Conservation (phyloP, 2,329 filamentous ascomycete genomes). For the Lasiodiplodia sp. region DNA sequence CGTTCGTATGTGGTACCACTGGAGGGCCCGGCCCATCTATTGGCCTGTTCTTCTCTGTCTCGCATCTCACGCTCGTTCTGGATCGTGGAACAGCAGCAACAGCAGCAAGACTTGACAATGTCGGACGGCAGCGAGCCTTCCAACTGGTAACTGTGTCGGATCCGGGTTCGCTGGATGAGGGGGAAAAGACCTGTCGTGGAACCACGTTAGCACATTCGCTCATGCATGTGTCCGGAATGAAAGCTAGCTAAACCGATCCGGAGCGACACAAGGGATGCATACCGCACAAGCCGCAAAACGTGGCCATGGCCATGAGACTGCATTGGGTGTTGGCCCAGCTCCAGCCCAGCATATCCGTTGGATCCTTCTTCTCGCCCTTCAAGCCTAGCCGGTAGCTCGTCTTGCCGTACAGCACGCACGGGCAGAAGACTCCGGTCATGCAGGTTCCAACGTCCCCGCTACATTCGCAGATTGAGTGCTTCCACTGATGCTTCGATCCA, state of each 20-base stretch:
- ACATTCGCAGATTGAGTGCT: slow-evolving; percentile 44
- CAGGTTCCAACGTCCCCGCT: slow-evolving; percentile 47
- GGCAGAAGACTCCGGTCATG: slow-evolving; percentile 50
- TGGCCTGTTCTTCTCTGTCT: slow-evolving; percentile 51
- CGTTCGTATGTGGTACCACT: slow-evolving; percentile 42
- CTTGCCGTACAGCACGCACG: slow-evolving; percentile 54
- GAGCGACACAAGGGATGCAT: slow-evolving; percentile 17
- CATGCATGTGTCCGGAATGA: background rate
- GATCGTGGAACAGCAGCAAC: slow-evolving; percentile 51
- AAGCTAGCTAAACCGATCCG: background rate
- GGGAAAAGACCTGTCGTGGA: slow-evolving; percentile 42
- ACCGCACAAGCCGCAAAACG: slow-evolving; percentile 47
- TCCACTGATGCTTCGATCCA: slow-evolving; percentile 39
- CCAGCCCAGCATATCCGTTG: slow-evolving; percentile 49
- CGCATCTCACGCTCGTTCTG: slow-evolving; percentile 56
- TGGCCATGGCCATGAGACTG: slow-evolving; percentile 42
- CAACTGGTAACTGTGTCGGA: slow-evolving; percentile 55
- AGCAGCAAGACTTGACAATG: slow-evolving; percentile 47
- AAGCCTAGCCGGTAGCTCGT: slow-evolving; percentile 52
- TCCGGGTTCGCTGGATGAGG: slow-evolving; percentile 45
- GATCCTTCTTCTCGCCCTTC: slow-evolving; percentile 47
- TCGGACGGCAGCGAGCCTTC: slow-evolving; percentile 47
- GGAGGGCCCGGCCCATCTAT: slow-evolving; percentile 48
- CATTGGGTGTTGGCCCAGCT: slow-evolving; percentile 50
- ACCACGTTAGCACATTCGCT: background rate